Conservation (phyloP, 1,284 basidiomycete species). For the Boletellus dicymbophilus region DNA sequence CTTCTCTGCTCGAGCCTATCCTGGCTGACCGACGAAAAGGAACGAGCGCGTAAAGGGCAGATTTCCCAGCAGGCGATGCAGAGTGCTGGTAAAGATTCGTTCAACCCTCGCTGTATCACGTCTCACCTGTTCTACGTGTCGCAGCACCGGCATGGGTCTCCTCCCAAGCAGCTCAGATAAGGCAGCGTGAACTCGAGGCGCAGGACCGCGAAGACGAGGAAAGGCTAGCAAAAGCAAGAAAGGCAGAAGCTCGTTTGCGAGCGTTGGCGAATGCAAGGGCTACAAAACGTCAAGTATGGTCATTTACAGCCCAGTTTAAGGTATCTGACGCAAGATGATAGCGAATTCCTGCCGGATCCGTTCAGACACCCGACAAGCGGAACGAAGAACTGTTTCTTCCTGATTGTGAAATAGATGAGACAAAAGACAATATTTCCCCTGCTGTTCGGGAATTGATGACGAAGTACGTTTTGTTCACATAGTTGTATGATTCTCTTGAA, state of each 20-base stretch:
- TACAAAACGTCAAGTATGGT: slow-evolving; percentile 59
- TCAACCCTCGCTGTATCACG: neutral
- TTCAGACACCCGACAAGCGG: slow-evolving; percentile 19
- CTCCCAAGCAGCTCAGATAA: slow-evolving; percentile 71
- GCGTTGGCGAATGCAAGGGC: slow-evolving; percentile 57
- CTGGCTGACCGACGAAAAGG: slow-evolving; percentile 75
- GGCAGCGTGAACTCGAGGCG: slow-evolving; percentile 62
- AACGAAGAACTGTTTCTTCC: slow-evolving; percentile 69
- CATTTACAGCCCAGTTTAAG: neutral
- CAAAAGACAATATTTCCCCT: slow-evolving; percentile 69
- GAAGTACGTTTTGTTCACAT: slow-evolving; percentile 48
- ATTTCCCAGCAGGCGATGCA: slow-evolving; percentile 40
- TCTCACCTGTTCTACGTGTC: slow-evolving; percentile 8
- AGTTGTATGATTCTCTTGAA: neutral
- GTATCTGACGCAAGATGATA: slow-evolving; percentile 18
- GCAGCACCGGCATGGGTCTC: slow-evolving; percentile 80
- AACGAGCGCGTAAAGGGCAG: slow-evolving; percentile 65
- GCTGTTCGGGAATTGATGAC: slow-evolving; percentile 82
- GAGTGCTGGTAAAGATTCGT: slow-evolving; percentile 35
- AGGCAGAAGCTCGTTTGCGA: slow-evolving; percentile 60
- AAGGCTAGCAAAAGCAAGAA: slow-evolving; percentile 59
- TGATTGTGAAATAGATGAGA: slow-evolving; percentile 41
- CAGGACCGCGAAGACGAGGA: slow-evolving; percentile 66
- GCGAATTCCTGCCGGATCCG: slow-evolving; percentile 17
- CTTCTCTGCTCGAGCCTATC: slow-evolving; percentile 79